Evolutionary conservation across 495 filamentous ascomycete genomes (phyloP), one percentile per base, ranked within the genome.

Genomic region (Tuber magnatum): DNA sequence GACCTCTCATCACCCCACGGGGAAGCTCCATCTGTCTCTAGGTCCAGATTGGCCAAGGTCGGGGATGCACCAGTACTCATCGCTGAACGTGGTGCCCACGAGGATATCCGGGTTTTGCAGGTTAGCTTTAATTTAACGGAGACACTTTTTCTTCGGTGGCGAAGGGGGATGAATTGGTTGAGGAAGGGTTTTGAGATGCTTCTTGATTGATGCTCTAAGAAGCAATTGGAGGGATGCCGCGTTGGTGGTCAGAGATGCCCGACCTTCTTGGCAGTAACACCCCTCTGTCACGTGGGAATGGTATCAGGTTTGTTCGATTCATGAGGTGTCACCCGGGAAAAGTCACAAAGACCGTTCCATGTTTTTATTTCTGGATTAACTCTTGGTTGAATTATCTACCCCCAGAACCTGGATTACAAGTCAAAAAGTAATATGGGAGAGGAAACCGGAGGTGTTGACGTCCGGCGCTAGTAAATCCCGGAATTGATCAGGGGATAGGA

Each of bases 1-100:
- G 81, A 79, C 71, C 81, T 75, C 73, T 82, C 81, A 75, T 82
- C 81, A 38, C 81, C 81, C 81, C 81, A 82, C 41, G 81, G 81
- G 43, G 81, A 82, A 76, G 80, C 72, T 74, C 80, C 80, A 56
- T 82, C 78, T 24, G 69, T 46, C 48, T 82, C 81, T 40, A 82
- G 73, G 44, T 82, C 78, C 43, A 82, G 78, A 61, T 69, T 80
- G 24, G 41, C 74, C 41, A 80, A 71, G 65, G 76, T 78, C 46
- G 79, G 79, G 70, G 79, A 78, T 73, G 81, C 72, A 39, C 80
- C 70, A 35, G 80, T 81, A 77, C 79, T 82, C 80, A 82, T 82
- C 12, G 72, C 75, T 68, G 74, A 38, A 56, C 38, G 44, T 51
- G 41, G 35, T 42, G 68, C 38, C 71, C 73, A 48, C 69, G 32